These are phyloP conservation scores for Eleusine coracana DNA, from an alignment of 176 grass and related monocot genomes.

Conservation along the genomic window DNA sequence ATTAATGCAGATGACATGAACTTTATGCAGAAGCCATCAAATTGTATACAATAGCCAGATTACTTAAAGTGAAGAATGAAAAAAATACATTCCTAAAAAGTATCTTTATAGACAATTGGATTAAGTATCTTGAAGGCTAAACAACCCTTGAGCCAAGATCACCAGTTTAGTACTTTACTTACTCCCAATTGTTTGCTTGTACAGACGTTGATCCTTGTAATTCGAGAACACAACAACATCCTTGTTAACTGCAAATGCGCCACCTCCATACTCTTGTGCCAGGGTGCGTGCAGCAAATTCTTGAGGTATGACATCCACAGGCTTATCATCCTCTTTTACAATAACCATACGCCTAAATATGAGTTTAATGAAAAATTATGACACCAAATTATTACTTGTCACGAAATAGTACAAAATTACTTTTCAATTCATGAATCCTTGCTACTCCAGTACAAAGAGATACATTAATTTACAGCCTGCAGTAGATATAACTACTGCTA, in stretches of 20 bases:
- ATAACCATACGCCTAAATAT: slow-evolving; percentile 81
- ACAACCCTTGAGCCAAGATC: background rate
- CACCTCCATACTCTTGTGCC: slow-evolving; percentile 92
- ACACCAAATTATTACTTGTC: background rate
- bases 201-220: slow-evolving; percentile 86
- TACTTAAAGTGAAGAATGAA: background rate
- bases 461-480: background rate
- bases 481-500: background rate
- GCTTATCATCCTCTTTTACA: slow-evolving; percentile 77
- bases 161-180: slow-evolving; percentile 10
- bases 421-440: background rate
- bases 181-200: slow-evolving; percentile 73
- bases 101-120: background rate
- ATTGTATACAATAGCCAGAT: background rate
- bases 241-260: slow-evolving; percentile 67
- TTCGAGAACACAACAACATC: slow-evolving; percentile 84
- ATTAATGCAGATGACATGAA: background rate
- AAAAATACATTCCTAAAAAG: background rate
- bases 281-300: slow-evolving; percentile 83
- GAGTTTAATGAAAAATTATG: slow-evolving; percentile 27
- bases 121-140: background rate
- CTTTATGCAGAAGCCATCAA: background rate
- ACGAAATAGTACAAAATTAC: background rate
- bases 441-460: background rate
- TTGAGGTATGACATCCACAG: slow-evolving; percentile 72